Percentiles rank a stretch among this genome's conserved stretches.
Conservation (phyloP, 176 grass and related monocot genomes). For the Oryza meyeriana region DNA sequence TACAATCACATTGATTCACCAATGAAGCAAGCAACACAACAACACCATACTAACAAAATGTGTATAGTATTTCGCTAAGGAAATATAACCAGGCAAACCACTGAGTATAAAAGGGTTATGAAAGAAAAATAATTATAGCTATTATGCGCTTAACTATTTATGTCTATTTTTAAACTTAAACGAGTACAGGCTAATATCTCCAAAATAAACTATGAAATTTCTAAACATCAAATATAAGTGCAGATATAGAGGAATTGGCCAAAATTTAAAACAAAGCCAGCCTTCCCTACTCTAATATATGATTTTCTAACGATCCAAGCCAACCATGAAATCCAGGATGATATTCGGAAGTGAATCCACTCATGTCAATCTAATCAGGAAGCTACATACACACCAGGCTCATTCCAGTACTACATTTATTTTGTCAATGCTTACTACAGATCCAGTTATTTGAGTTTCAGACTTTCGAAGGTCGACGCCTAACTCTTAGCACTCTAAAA, state of each 20-base stretch:
- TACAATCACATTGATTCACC: conserved; percentile 23
- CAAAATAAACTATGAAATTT: background rate
- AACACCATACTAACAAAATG: background rate
- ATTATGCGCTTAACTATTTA: background rate
- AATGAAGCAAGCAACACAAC: background rate
- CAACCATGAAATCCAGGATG: background rate
- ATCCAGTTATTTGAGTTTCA: background rate
- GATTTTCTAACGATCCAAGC: background rate
- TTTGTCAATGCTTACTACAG: background rate
- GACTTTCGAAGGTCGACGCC: background rate
- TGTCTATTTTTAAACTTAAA: background rate
- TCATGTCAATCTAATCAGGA: background rate
- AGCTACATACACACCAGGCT: background rate
- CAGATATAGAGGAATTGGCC: background rate
- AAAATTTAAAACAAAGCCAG: background rate
- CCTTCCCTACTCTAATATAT: background rate
- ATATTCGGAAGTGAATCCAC: background rate
- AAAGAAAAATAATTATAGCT: conserved; percentile 16
- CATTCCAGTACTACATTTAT: background rate
- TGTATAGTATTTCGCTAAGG: background rate
- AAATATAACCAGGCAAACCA: background rate
- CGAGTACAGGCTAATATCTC: background rate
- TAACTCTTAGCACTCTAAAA: background rate
- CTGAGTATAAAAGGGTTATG: background rate
- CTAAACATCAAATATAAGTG: background rate